A percentile compares a stretch with the other conserved stretches of the same genome.
Evolutionary conservation across 2,329 filamentous ascomycete genomes (phyloP).

Genomic region (Ophiocordyceps unilateralis): DNA sequence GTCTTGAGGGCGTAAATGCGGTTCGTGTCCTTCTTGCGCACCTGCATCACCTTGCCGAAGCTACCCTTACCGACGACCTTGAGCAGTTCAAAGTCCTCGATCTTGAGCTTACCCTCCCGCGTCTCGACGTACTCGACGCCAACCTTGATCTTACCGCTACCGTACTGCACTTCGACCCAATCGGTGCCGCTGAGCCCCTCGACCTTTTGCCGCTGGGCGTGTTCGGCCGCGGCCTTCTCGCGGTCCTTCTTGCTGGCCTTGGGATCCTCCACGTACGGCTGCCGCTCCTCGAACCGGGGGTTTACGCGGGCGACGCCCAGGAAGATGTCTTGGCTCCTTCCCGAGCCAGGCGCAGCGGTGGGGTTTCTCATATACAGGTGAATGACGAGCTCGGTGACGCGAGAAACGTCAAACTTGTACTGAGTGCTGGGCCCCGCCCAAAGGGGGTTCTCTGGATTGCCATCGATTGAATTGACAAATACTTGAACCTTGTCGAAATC

Average conservation of each 20-base stretch:
- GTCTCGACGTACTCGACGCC: conserved; percentile 95
- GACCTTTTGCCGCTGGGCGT: conserved; percentile 31
- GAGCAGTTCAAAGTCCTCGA: conserved; percentile 92
- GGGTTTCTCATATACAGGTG: conserved; percentile 94
- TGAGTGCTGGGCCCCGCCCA: conserved; percentile 98
- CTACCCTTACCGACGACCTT: conserved; percentile 97
- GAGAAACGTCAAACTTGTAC: conserved; percentile 98
- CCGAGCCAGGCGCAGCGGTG: conserved; percentile 64
- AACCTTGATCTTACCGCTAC: conserved; percentile 73
- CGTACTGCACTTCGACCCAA: conserved; percentile 83
- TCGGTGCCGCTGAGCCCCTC: conserved; percentile 58
- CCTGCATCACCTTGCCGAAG: conserved; percentile 99
- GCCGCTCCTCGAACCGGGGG: conserved; percentile 76
- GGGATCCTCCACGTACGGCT: conserved; percentile 55
- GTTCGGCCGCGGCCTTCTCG: conserved; percentile 56
- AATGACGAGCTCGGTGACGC: conserved; percentile 77
- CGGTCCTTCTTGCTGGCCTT: conserved; percentile 76
- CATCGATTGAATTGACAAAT: conserved; percentile 93
- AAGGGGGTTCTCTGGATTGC: conserved; percentile 80
- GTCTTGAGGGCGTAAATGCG: conserved; percentile 98
- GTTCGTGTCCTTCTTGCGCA: conserved; percentile 92
- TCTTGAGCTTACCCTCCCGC: conserved; percentile 70
- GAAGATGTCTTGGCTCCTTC: conserved; percentile 91
- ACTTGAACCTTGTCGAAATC: conserved; percentile 99
- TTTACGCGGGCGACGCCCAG: conserved; percentile 79